Evolutionary conservation across 345 rosid genomes (phyloP).

Genomic region (Pistacia atlantica): DNA sequence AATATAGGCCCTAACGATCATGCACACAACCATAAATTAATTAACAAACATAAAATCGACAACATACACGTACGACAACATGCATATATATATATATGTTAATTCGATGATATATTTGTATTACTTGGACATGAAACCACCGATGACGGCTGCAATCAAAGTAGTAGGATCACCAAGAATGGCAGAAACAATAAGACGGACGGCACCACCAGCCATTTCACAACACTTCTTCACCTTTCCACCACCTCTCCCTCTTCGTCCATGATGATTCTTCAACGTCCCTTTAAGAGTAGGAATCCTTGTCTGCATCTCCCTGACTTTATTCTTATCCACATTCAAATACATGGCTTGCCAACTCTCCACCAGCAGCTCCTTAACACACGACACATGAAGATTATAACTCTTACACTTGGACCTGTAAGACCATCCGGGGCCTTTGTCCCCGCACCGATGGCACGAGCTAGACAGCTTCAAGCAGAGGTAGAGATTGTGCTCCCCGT

Average conservation of each 20-base stretch:
- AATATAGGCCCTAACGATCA: no score
- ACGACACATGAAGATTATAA: conserved; percentile 50
- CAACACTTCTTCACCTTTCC: conserved; percentile 33
- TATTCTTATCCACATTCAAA: conserved; percentile 32
- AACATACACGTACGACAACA: no score
- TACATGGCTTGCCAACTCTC: conserved; percentile 45
- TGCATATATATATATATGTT: no score
- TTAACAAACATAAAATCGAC: no score
- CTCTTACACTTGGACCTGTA: conserved; percentile 42
- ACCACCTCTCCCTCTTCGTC: conserved; percentile 10
- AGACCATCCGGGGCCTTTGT: conserved; percentile 43
- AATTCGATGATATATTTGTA: no score
- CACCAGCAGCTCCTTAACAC: conserved; percentile 46
- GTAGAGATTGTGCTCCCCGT: conserved; percentile 39
- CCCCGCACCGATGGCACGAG: conserved; percentile 40
- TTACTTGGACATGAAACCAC: conserved; percentile 37
- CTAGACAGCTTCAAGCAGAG: conserved; percentile 28
- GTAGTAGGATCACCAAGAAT: conserved; percentile 52
- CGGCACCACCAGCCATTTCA: conserved; percentile 40
- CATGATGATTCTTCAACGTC: conserved; percentile 7
- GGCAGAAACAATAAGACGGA: conserved; percentile 40
- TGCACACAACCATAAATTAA: no score
- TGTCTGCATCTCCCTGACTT: conserved; percentile 35
- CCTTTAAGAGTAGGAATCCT: conserved; percentile 38
- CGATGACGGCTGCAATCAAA: conserved; percentile 39